Conservation (phyloP, 1,284 basidiomycete genomes). For the Wolfiporia cocos region DNA sequence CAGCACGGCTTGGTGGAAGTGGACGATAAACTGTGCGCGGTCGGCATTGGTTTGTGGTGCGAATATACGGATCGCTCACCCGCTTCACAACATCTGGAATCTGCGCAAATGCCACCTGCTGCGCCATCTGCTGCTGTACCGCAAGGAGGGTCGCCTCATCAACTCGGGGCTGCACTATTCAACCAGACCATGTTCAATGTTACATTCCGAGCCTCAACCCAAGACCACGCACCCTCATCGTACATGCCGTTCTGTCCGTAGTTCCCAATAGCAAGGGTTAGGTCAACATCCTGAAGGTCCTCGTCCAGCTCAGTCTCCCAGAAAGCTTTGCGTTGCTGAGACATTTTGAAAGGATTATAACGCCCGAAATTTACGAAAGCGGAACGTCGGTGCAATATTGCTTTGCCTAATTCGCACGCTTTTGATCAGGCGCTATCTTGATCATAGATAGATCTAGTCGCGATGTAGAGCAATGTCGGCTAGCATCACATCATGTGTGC, state of each 20-base stretch:
- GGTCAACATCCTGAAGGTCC: constrained; percentile 64
- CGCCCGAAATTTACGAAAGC: neutral
- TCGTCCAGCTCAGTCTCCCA: constrained; percentile 74
- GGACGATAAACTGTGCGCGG: constrained; percentile 71
- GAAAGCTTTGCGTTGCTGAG: constrained; percentile 56
- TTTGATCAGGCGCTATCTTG: no score
- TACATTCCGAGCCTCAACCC: neutral
- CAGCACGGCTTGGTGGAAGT: constrained; percentile 84
- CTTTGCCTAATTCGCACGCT: no score
- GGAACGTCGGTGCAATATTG: no score
- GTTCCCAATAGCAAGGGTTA: constrained; percentile 62
- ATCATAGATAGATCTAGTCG: no score
- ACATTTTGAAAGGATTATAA: constrained; percentile 28
- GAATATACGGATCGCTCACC: constrained; percentile 36
- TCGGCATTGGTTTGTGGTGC: neutral
- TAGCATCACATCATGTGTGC: no score
- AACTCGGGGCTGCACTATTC: constrained; percentile 46
- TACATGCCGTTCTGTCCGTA: constrained; percentile 64
- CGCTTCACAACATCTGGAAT: constrained; percentile 80
- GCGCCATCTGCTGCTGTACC: constrained; percentile 75
- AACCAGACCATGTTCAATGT: constrained; percentile 1
- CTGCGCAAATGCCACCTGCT: constrained; percentile 70
- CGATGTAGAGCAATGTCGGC: no score
- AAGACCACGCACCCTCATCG: constrained; percentile 51
- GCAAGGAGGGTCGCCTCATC: constrained; percentile 62